A percentile compares a stretch with the other conserved stretches of the same genome.
Evolutionary conservation across 2,329 filamentous ascomycete genomes (phyloP).

Genomic region (Colletotrichum theobromicola): DNA sequence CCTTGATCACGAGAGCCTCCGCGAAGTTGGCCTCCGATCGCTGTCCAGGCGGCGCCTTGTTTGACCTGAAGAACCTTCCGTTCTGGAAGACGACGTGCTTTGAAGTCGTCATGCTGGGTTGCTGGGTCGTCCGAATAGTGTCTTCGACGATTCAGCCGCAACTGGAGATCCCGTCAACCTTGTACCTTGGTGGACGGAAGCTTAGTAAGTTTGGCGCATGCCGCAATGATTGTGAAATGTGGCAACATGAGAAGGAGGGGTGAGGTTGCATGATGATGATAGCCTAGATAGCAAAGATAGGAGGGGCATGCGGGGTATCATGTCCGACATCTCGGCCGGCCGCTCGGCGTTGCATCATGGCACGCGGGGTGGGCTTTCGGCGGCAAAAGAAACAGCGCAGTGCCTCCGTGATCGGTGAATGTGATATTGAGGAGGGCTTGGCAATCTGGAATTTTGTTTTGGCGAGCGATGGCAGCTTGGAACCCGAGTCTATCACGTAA

Average conservation of each 20-base stretch:
- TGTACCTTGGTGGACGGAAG: neutral
- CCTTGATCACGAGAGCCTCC: conserved; percentile 36
- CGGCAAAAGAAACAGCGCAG: neutral
- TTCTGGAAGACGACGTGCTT: conserved; percentile 5
- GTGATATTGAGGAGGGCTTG: neutral
- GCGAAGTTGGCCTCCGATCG: conserved; percentile 30
- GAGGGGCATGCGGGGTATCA: conserved; percentile 3
- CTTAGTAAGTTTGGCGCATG: neutral
- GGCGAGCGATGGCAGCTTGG: neutral
- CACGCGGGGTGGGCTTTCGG: neutral
- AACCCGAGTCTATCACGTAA: neutral
- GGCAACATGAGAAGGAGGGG: neutral
- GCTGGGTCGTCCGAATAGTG: neutral
- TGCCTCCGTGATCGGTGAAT: conserved; percentile 9
- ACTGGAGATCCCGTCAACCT: neutral
- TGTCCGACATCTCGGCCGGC: conserved; percentile 8
- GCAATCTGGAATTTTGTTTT: neutral
- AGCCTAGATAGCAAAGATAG: conserved; percentile 8
- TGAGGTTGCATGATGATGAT: neutral
- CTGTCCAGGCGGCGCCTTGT: neutral
- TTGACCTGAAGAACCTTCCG: conserved; percentile 18
- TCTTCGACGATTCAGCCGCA: neutral
- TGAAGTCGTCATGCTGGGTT: neutral
- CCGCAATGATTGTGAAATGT: neutral
- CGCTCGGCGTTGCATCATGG: conserved; percentile 5